Base-by-base conservation (phyloP, 2,329 filamentous ascomycete species). In the Coniochaeta sp. region DNA sequence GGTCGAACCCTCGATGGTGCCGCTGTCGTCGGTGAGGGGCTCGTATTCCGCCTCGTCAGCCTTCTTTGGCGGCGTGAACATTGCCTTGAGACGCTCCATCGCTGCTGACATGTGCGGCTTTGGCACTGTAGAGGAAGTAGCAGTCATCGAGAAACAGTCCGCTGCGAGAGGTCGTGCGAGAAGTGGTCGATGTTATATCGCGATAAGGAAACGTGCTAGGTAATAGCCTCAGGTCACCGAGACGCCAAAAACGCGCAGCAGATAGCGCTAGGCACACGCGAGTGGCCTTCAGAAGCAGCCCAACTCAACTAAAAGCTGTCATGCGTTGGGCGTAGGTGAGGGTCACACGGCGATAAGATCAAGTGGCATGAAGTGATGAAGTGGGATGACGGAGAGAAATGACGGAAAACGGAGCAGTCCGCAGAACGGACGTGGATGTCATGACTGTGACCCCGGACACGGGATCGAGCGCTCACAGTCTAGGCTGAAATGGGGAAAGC, bases 81-180 rank as follows among this genome's bases (percentile, higher is more conserved):
- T 64, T 5, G 70, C 67, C 58, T 71, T 74, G 59, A 79, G 56
- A 60, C 74, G 72, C 61, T 78, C 74, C 73, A 78, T 76, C 59
- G 59, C 59, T 19, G 31, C n/a, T 5, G 31, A 34, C 17, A 19
- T 7, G 31, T 36, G n/a, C 31, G 34, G 54, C 54, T 38, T 38
- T 5, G 34, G n/a, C 34, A 24, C 3, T n/a, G 54, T 28, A 2
- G 54, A 34, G 19, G 28, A 24, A 28, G 31, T 28, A 31, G 54
- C 16, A 57, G 54, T 38, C 54, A 57, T 57, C 28, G 34, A 57
- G 47, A n/a, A 28, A 52, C 47, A 24, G 31, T 52, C 9, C 47
- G 22, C 47, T 3, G 47, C 47, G 22, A n/a, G 31, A 33, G 34
- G 12, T 31, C 9, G 34, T 17, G 52, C 31, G 54, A 28, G 54